Conservation (phyloP, 2,329 filamentous ascomycete species). For the Calonectria fujianensis region DNA sequence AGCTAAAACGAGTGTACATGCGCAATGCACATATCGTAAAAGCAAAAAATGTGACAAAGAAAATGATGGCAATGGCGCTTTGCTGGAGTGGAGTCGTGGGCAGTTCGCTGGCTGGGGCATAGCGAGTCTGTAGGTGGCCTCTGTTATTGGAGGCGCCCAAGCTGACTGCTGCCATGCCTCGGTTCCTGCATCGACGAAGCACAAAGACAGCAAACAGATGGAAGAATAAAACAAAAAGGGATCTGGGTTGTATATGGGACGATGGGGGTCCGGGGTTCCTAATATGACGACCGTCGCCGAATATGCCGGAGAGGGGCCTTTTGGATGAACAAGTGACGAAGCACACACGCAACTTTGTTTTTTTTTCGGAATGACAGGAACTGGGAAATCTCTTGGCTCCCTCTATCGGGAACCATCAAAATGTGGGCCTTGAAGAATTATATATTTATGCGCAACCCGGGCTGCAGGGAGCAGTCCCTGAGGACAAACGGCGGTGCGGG, state of each 20-base stretch:
- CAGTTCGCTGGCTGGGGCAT: constrained; percentile 40
- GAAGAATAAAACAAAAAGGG: neutral
- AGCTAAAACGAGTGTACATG: constrained; percentile 45
- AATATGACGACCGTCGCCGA: neutral
- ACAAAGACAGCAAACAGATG: neutral
- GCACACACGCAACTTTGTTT: neutral
- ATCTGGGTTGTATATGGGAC: neutral
- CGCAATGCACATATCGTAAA: constrained; percentile 43
- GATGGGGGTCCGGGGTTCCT: neutral
- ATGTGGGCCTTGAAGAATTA: constrained; percentile 13
- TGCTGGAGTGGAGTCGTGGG: constrained; percentile 47
- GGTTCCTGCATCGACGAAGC: neutral
- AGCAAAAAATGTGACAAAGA: constrained; percentile 44
- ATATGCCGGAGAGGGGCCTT: neutral
- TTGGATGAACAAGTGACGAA: neutral
- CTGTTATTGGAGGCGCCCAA: neutral
- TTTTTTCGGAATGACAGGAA: neutral
- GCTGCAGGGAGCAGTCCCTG: neutral
- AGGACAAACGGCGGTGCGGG: neutral
- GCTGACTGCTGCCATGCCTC: constrained; percentile 20
- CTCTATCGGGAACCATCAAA: neutral
- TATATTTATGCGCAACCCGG: constrained; percentile 16
- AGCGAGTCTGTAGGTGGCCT: constrained; percentile 36
- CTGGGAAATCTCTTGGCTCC: neutral
- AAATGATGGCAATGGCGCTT: constrained; percentile 46